Evolutionary conservation across 257 asterid genomes (phyloP).

Genomic region (Solanum sejunctum): DNA sequence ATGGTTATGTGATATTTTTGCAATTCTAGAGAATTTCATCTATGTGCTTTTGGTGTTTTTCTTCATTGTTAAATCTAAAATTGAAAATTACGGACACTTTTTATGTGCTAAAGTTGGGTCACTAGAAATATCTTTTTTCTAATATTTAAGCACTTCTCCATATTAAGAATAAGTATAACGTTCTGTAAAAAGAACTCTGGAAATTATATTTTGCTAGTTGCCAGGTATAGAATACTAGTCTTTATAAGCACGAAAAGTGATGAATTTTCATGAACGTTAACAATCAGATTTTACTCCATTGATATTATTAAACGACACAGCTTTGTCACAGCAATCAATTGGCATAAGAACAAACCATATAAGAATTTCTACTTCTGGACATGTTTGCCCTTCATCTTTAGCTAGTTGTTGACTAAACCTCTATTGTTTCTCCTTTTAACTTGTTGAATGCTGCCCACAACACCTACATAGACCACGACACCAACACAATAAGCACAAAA

Average conservation of each 20-base stretch:
- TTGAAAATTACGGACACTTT: no score
- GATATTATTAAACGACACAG: background rate
- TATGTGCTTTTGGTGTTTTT: no score
- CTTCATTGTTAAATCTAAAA: no score
- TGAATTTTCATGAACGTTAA: background rate
- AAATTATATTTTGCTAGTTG: background rate
- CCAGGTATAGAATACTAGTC: background rate
- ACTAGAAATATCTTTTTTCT: background rate
- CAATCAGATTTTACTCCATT: background rate
- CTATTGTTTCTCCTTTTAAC: background rate
- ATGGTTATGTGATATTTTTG: no score
- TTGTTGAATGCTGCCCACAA: conserved; percentile 1
- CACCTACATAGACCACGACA: background rate
- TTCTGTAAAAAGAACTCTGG: background rate
- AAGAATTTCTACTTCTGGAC: background rate
- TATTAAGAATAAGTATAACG: background rate
- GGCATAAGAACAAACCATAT: background rate
- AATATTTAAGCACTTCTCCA: background rate
- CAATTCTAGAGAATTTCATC: no score
- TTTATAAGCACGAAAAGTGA: background rate
- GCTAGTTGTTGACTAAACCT: background rate
- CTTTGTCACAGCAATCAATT: background rate
- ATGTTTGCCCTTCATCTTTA: background rate
- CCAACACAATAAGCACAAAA: background rate
- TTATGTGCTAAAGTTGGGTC: background rate